Evolutionary conservation across 2,329 filamentous ascomycete species (phyloP), one percentile per base, ranked within the genome.

Genomic region (Talaromyces atroroseus): DNA sequence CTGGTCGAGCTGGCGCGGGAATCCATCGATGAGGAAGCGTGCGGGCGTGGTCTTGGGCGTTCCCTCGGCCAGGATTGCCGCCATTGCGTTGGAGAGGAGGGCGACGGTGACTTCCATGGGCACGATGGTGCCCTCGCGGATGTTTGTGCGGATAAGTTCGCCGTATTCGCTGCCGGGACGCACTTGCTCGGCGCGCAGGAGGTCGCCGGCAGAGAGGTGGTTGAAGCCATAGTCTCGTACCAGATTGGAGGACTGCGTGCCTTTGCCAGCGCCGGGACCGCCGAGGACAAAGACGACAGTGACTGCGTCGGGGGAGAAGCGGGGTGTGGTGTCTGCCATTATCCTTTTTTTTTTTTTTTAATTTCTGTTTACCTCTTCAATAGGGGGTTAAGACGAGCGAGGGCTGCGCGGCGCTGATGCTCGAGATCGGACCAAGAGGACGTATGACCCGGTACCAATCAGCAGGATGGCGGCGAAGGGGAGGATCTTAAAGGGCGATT

Each of bases 91-190:
- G 76, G 96, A 92, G 45, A 99, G 82, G 36, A 99, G 78, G 66
- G 92, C 87, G 58, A 99, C 88, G 5, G 94, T 99, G 51, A 97
- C 91, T 74, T 97, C 92, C 90, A 96, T 95, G n/a, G 94, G 94
- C 61, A 99, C 94, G 73, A 99, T 99, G 65, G 85, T 85, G 58
- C 94, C 94, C 71, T 99, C 87, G 69, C 88, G 89, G 80, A 99
- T 99, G 78, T 94, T 92, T 65, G 87, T 82, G 71, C 87, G 87
- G 82, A 99, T 99, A 76, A 97, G 82, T 63, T 91, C 84, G 71
- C 94, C 94, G 72, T 95, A 97, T 74, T 96, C 81, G 62, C 86
- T 90, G 57, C 90, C 92, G 0, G 84, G 82, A 4, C 92, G 88
- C 68, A 92, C 82, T 76, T 97, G 94, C 78, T 99, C 94, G 61